Evolutionary conservation across 129 eudicot species (phyloP).

Genomic region (carrot (Daucus carota)): DH1_v3.0 NC_030385.2:33656001-33656500

Average conservation of each 20-base stretch:
- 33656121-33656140: background rate
- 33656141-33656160: background rate
- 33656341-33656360: background rate
- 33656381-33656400: conserved; percentile 33
- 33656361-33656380: conserved; percentile 33
- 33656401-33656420: conserved; percentile 33
- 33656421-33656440: conserved; percentile 21
- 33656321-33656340: background rate
- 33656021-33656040: background rate
- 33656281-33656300: background rate
- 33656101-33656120: background rate
- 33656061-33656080: background rate
- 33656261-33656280: background rate
- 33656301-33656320: background rate
- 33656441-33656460: conserved; percentile 20
- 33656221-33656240: conserved; percentile 2
- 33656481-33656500: conserved; percentile 13
- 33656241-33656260: conserved; percentile 9
- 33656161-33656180: conserved; percentile 10
- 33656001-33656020: background rate
- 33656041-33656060: background rate
- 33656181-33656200: background rate
- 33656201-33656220: conserved; percentile 9
- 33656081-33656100: background rate
- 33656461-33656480: conserved; percentile 22